Evolutionary conservation across 768 basidiomycete species (phyloP).

Genomic region (Albatrellus ellisii): DNA sequence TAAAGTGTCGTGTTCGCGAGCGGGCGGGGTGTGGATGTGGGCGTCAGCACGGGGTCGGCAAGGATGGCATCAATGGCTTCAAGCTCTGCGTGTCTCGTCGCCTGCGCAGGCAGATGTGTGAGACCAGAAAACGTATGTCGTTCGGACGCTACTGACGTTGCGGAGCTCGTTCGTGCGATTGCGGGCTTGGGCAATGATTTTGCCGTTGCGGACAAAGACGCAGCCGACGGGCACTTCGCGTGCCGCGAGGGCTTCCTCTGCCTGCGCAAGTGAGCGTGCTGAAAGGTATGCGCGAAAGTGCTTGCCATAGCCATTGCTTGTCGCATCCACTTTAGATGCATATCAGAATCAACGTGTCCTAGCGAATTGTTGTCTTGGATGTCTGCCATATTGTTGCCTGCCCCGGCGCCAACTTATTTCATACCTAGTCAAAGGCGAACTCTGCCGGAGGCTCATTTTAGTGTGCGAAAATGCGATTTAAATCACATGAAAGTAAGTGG

Average conservation of each 20-base stretch:
- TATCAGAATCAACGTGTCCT: slow-evolving; percentile 1
- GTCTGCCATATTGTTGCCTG: no score
- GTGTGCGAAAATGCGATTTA: no score
- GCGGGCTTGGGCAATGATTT: slow-evolving; percentile 71
- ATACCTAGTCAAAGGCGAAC: no score
- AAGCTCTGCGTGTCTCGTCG: slow-evolving; percentile 93
- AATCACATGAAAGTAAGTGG: no score
- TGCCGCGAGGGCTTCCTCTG: slow-evolving; percentile 72
- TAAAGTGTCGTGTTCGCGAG: slow-evolving; percentile 77
- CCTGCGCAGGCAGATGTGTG: slow-evolving; percentile 33
- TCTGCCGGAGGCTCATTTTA: no score
- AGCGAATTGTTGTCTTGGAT: not conserved
- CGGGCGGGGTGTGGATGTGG: slow-evolving; percentile 38
- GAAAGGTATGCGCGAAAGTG: slow-evolving; percentile 1
- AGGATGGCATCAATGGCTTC: slow-evolving; percentile 91
- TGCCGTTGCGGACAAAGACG: slow-evolving; percentile 74
- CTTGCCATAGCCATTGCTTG: slow-evolving; percentile 74
- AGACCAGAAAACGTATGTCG: slow-evolving; percentile 1
- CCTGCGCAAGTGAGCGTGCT: slow-evolving; percentile 27
- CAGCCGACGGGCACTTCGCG: slow-evolving; percentile 96
- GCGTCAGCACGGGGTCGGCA: slow-evolving; percentile 43
- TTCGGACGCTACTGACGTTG: slow-evolving; percentile 43
- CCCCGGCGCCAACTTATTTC: no score
- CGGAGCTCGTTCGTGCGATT: slow-evolving; percentile 91
- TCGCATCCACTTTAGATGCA: slow-evolving; percentile 61